phyloP scores from a whole-genome alignment of 352 stramenopile genomes.

The Phytophthora quininea region DNA sequence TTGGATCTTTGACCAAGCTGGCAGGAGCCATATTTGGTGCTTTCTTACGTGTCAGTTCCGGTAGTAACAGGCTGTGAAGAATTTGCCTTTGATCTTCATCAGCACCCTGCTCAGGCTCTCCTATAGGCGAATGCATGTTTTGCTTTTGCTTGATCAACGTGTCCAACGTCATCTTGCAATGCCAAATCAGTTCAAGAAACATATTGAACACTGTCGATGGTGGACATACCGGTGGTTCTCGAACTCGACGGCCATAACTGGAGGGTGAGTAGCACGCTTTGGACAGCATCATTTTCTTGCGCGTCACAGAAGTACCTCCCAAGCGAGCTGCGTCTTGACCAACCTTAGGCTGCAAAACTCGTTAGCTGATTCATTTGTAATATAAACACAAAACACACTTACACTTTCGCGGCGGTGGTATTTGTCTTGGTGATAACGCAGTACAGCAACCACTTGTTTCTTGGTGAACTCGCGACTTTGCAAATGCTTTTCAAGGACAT shows the following conservation, averaged over 20 bases:
- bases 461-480: constrained; percentile 53
- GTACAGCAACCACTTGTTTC: constrained; percentile 51
- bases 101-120: neutral
- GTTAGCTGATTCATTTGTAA: neutral
- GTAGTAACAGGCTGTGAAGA: constrained; percentile 22
- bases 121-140: no score
- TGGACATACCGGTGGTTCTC: constrained; percentile 43
- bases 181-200: no score
- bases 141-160: constrained; percentile 48
- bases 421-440: constrained; percentile 43
- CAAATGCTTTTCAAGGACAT: constrained; percentile 53
- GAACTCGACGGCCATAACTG: constrained; percentile 36
- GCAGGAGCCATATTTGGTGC: constrained; percentile 1
- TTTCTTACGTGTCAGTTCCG: constrained; percentile 12
- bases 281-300: constrained; percentile 51
- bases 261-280: constrained; percentile 44
- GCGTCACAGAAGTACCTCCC: constrained; percentile 22
- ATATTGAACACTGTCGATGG: no score
- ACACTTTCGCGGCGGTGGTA: constrained; percentile 36
- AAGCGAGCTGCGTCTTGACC: constrained; percentile 13
- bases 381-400: constrained; percentile 1
- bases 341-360: constrained; percentile 13
- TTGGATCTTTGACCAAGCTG: constrained; percentile 18
- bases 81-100: constrained; percentile 28
- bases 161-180: constrained; percentile 51